Evolutionary conservation across 768 basidiomycete genomes (phyloP), one percentile per base, ranked within the genome.

Genomic region (Mycena rebaudengoi): DNA sequence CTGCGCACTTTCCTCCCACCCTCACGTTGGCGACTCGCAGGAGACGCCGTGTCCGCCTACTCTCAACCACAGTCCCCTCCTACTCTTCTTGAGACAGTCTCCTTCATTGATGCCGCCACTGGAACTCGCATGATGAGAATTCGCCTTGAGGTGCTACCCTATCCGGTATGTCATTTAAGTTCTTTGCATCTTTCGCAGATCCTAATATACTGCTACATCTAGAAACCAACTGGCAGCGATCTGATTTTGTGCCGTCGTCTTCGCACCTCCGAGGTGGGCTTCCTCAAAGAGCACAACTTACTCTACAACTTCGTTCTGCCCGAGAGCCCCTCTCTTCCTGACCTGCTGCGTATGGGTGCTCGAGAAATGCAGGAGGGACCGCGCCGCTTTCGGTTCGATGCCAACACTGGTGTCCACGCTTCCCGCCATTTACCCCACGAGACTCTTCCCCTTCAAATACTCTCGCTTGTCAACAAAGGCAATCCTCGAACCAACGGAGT

Each of bases 381-480:
- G 13, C 11, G 33, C 20, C 16, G 18, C 2, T 51, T 11, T 33
- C 29, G 29, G n/a, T 51, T 51, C 32, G 49, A 33, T 7, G 14
- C 21, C 8, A 33, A 32, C 18, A 33, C 32, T 37, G 49, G 49
- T 13, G 16, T 33, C 21, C 49, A 33, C 13, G 49, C 49, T 33
- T 51, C 49, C 7, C 49, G 49, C 49, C 49, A 51, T 51, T 23
- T 33, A 4, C 49, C 49, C 20, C 49, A 51, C 49, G 49, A 51
- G 33, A 51, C 29, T 7, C 49, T 51, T 10, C 21, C 49, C n/a
- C 49, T 51, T 14, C 33, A 51, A 21, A 21, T 51, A 29, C 49
- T 51, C 18, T 21, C 49, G 30, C 49, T 51, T 11, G 20, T 51
- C 49, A 51, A 51, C 32, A 51, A 51, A 51, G 49, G 49, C 30